Conservation (phyloP, 177 flowering plant species). For the Vitis hybrid region DNA sequence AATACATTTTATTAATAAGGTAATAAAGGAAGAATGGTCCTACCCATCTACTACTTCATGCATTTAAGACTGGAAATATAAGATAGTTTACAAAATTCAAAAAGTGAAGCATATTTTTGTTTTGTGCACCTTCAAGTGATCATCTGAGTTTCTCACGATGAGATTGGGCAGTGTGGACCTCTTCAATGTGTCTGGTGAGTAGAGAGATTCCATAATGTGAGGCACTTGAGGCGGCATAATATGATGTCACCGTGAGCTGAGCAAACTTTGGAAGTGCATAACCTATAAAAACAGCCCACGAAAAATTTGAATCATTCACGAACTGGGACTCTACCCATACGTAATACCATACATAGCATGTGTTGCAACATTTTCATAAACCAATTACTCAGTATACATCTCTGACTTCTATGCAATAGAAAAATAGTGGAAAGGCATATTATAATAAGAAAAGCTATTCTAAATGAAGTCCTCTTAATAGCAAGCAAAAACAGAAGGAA, state of each 20-base stretch:
- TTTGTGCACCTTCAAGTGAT: slow-evolving; percentile 19
- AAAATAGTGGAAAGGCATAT: too few species aligned
- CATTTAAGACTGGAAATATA: not conserved
- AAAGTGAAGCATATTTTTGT: not conserved
- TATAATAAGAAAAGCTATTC: too few species aligned
- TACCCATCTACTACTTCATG: not conserved
- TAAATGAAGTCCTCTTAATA: too few species aligned
- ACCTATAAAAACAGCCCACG: slow-evolving; percentile 38
- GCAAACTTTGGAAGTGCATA: slow-evolving; percentile 81
- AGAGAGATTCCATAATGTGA: slow-evolving; percentile 84
- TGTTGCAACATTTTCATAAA: too few species aligned
- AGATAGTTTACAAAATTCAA: slow-evolving; percentile 13
- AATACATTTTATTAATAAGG: not conserved
- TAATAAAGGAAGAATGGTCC: not conserved
- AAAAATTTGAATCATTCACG: not conserved
- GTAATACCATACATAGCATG: too few species aligned
- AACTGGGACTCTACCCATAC: too few species aligned
- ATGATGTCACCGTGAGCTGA: slow-evolving; percentile 87
- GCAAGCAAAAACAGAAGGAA: too few species aligned
- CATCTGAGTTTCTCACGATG: slow-evolving; percentile 37
- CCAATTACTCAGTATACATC: too few species aligned
- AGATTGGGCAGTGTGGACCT: slow-evolving; percentile 36
- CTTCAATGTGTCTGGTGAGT: slow-evolving; percentile 80
- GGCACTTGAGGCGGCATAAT: slow-evolving; percentile 90
- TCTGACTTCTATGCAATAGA: too few species aligned